Conservation (phyloP, 176 grass and related monocot genomes). For the Oryza coarctata region DNA sequence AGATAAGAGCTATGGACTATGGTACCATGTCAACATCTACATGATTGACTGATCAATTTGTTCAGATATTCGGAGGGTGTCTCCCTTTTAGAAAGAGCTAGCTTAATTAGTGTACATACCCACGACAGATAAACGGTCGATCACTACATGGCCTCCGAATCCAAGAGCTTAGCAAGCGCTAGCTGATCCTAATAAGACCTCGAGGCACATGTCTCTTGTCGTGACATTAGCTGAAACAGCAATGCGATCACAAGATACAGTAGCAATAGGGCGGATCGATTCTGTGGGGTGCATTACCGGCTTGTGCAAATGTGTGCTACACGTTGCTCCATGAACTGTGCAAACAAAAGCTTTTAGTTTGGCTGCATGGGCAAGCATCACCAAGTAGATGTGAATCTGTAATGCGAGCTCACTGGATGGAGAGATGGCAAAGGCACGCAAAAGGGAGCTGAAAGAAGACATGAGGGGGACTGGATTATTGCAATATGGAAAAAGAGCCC, state of each 20-base stretch:
- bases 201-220: too few relatives aligned
- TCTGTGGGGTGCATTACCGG: too few relatives aligned
- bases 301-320: neutral
- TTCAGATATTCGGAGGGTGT: neutral
- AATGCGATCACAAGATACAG: too few relatives aligned
- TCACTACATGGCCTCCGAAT: neutral
- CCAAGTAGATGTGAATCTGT: too few relatives aligned
- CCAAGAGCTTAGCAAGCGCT: too few relatives aligned
- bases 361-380: neutral
- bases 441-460: neutral
- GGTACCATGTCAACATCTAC: neutral
- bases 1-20: neutral
- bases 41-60: neutral
- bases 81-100: neutral
- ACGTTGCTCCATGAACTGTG: neutral
- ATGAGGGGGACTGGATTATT: neutral
- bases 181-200: too few relatives aligned
- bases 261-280: too few relatives aligned
- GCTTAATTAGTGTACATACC: neutral
- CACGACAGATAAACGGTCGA: neutral
- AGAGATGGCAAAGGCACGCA: neutral
- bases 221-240: too few relatives aligned
- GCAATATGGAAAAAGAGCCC: constrained; percentile 2
- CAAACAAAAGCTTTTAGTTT: neutral
- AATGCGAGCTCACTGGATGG: neutral